Conservation (phyloP, 2,329 filamentous ascomycete genomes). For the Pseudodiploospora longispora region DNA sequence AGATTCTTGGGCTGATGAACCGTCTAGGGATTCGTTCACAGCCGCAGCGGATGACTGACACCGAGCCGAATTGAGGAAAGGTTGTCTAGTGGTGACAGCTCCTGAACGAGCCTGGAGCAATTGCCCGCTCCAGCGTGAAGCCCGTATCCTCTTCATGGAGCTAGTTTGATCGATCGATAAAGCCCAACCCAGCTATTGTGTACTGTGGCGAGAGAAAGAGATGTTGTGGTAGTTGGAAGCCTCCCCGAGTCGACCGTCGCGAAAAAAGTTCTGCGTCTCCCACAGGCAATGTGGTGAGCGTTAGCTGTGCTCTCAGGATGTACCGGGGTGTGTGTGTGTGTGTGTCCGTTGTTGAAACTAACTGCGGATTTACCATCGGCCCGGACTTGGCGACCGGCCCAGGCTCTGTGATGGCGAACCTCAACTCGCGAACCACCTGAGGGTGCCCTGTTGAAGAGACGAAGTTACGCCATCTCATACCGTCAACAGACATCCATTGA, state of each 20-base stretch:
- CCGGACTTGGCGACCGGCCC: constrained; percentile 2
- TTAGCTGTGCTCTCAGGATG: no score
- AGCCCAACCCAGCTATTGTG: no score
- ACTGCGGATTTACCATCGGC: constrained; percentile 11
- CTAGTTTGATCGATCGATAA: neutral
- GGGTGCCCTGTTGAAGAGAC: constrained; percentile 10
- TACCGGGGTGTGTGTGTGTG: neutral
- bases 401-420: constrained; percentile 3
- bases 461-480: constrained; percentile 21
- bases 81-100: constrained; percentile 17
- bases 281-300: no score
- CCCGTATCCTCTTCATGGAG: constrained; percentile 35
- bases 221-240: neutral
- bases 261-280: constrained; percentile 6
- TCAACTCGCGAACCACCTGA: constrained; percentile 6
- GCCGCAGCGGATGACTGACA: constrained; percentile 25
- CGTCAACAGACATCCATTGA: constrained; percentile 24
- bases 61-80: constrained; percentile 17
- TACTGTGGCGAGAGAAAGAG: neutral
- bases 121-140: constrained; percentile 33
- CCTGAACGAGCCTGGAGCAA: constrained; percentile 28
- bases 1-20: constrained; percentile 12
- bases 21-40: constrained; percentile 16
- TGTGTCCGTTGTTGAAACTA: no score
- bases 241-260: neutral